Base-by-base conservation (phyloP, 78 protist species). In the Dictyostelium purpureum region DNA sequence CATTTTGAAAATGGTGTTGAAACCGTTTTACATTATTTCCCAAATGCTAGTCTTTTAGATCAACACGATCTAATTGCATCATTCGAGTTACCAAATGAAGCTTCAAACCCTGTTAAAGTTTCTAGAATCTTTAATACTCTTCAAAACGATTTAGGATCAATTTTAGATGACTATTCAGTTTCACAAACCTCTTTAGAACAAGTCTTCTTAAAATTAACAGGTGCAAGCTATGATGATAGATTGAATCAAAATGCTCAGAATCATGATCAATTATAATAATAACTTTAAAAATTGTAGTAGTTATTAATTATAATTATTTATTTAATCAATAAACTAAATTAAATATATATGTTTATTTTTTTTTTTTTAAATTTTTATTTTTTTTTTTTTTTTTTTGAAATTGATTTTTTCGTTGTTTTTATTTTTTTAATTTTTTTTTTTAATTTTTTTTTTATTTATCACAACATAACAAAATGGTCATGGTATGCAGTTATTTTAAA, bases 201-300 rank as follows among this genome's bases (percentile, higher is more conserved):
- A 56, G 87, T 79, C 14, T 79, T 83, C 79, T n/a, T 83, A 1
- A 83, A 83, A 42, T 63, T 83, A 4, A 75, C 79, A 31, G 75
- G 67, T 75, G 24, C 90, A 4, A 40, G 42, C 4, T 79, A 56
- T 61, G 87, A 79, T 42, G 76, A 35, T 69, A 33, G 76, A 31
- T 42, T 69, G 11, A 69, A 40, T 69, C 45, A 38, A 69, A 69
- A 33, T 63, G 19, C 26, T 33, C 71, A 63, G 33, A 63, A 63
- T 33, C 71, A 63, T 63, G n/a, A n/a, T n/a, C n/a, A n/a, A n/a
- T n/a, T n/a, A n/a, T n/a, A n/a, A n/a, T n/a, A n/a, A n/a, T n/a
- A n/a, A n/a, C n/a, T n/a, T n/a, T n/a, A n/a, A n/a, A n/a, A n/a
- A n/a, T n/a, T n/a, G n/a, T n/a, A n/a, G n/a, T n/a, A n/a, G n/a